Evolutionary conservation across 1,139 yeast species (phyloP).

Genomic region (Pneumocystis oryctolagi): DNA sequence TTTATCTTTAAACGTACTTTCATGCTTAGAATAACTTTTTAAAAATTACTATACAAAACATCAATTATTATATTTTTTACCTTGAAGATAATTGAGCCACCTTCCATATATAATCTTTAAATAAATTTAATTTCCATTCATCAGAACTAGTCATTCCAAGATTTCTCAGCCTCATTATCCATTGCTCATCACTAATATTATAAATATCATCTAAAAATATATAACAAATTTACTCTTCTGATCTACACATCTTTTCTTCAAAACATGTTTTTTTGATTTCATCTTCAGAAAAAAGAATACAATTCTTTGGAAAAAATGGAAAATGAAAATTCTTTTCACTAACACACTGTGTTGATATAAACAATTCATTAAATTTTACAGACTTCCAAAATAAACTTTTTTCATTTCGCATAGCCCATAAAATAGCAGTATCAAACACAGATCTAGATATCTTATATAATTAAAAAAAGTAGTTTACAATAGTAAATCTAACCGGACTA

Average conservation of each 20-base stretch:
- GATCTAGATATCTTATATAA: conserved; percentile 30
- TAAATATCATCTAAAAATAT: neutral
- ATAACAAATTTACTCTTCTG: neutral
- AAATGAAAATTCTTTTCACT: neutral
- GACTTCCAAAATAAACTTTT: conserved; percentile 70
- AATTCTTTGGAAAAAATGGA: neutral
- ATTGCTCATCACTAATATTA: conserved; percentile 39
- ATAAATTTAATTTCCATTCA: conserved; percentile 63
- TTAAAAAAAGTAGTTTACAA: neutral
- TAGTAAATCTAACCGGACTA: neutral
- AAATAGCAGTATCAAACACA: conserved; percentile 47
- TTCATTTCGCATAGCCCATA: conserved; percentile 57
- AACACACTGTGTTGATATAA: neutral
- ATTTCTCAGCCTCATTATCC: conserved; percentile 54
- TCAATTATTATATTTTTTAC: conserved; percentile 3
- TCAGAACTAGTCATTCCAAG: conserved; percentile 60
- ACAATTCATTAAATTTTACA: conserved; percentile 19
- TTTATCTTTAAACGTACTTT: neutral
- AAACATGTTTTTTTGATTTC: neutral
- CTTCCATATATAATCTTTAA: conserved; percentile 53
- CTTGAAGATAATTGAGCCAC: conserved; percentile 27
- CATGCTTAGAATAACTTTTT: neutral
- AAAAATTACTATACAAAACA: neutral
- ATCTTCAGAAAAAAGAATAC: neutral
- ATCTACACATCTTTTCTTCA: neutral